A percentile compares a stretch with the other conserved stretches of the same genome.
Conservation (phyloP, 202 grass and related monocot genomes). For the Carex arenaria region DNA sequence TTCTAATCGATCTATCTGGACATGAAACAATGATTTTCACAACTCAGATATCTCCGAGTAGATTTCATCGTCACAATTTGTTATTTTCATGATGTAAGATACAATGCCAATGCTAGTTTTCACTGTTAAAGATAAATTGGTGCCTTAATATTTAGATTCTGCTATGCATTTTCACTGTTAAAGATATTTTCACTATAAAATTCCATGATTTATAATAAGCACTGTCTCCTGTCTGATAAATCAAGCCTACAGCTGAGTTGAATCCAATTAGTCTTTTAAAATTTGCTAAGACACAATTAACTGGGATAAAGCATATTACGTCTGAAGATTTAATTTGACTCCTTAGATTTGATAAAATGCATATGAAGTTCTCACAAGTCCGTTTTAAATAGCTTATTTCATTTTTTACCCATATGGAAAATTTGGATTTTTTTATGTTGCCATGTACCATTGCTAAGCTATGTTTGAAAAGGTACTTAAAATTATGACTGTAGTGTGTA, state of each 20-base stretch:
- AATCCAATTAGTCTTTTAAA: not conserved
- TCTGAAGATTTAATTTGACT: not conserved
- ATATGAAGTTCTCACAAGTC: not conserved
- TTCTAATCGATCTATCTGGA: not conserved
- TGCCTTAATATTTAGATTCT: not conserved
- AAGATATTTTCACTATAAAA: not conserved
- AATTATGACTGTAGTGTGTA: not conserved
- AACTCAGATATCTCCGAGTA: not conserved
- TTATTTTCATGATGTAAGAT: not conserved
- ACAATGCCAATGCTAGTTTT: not conserved
- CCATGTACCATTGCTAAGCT: not conserved
- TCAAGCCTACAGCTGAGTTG: not conserved
- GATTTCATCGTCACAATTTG: not conserved
- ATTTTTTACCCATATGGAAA: not conserved
- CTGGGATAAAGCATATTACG: not conserved
- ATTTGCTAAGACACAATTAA: not conserved
- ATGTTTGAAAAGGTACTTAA: not conserved
- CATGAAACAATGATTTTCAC: not conserved
- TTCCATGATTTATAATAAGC: not conserved
- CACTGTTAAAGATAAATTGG: not conserved
- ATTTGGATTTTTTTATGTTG: not conserved
- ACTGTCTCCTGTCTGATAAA: not conserved
- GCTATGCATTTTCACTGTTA: not conserved
- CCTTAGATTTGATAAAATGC: not conserved
- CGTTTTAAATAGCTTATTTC: not conserved